Percentiles rank a stretch among this genome's conserved stretches.
Evolutionary conservation across 1,284 basidiomycete genomes (phyloP).

Genomic region (Ceratobasidium sp.): DNA sequence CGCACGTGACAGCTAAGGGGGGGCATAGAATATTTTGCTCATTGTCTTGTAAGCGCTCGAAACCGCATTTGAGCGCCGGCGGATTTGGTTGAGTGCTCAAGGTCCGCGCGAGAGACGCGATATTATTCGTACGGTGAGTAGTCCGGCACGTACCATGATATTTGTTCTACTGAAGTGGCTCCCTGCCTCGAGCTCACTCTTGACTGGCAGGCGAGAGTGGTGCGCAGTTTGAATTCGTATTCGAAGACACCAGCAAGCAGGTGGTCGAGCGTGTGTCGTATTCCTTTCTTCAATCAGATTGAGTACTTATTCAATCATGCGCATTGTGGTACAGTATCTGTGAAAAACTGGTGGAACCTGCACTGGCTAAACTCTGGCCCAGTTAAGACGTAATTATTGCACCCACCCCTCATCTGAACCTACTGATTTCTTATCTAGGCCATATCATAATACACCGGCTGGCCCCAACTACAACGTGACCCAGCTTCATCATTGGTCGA

Average conservation of each 20-base stretch:
- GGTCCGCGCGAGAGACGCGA: no score
- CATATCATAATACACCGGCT: constrained; percentile 21
- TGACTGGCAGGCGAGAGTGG: constrained; percentile 47
- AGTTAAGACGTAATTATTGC: constrained; percentile 44
- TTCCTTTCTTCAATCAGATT: neutral
- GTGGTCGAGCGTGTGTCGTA: constrained; percentile 46
- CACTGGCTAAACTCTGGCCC: constrained; percentile 50
- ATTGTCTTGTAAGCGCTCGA: no score
- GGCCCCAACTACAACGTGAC: constrained; percentile 27
- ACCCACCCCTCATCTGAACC: neutral
- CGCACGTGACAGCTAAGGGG: no score
- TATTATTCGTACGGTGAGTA: no score
- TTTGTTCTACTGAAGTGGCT: no score
- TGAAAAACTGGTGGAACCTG: constrained; percentile 49
- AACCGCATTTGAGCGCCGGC: no score
- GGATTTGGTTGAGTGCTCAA: neutral
- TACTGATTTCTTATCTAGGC: neutral
- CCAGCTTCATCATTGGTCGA: constrained; percentile 64
- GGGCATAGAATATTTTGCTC: no score
- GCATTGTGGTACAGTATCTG: neutral
- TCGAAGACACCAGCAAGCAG: constrained; percentile 45
- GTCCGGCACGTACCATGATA: no score
- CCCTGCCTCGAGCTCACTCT: no score
- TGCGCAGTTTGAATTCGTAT: constrained; percentile 47
- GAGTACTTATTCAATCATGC: neutral